Evolutionary conservation across 2,329 filamentous ascomycete genomes (phyloP).

Genomic region (Orbilia javanica): DNA sequence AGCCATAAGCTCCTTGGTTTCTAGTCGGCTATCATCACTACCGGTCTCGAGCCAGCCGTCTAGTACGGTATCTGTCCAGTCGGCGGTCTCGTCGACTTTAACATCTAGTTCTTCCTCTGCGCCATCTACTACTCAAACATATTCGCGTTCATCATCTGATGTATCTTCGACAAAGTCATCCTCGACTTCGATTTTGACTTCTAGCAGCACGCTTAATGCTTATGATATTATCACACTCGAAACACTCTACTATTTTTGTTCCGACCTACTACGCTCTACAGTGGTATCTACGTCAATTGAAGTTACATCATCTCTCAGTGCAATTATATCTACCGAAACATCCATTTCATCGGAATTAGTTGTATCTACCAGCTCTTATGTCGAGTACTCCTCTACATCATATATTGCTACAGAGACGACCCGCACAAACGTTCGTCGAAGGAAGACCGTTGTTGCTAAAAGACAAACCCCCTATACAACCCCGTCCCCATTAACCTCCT

Average conservation of each 20-base stretch:
- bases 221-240: constrained; percentile 4
- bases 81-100: not conserved
- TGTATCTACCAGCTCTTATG: not conserved
- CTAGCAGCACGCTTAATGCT: not conserved
- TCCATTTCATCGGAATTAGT: not conserved
- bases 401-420: not conserved
- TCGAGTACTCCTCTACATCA: not conserved
- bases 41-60: not conserved
- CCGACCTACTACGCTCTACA: not conserved
- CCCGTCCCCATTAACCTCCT: not conserved
- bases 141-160: not conserved
- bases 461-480: not conserved
- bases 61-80: not conserved
- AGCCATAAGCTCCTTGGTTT: not conserved
- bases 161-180: not conserved
- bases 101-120: not conserved
- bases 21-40: not conserved
- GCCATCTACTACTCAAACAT: not conserved
- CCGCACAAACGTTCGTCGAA: not conserved
- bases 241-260: not conserved
- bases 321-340: not conserved
- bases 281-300: not conserved
- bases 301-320: not conserved
- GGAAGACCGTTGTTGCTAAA: not conserved
- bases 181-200: not conserved